phyloP scores from a whole-genome alignment of 257 asterid species.

The Solanum pimpinellifolium region DNA sequence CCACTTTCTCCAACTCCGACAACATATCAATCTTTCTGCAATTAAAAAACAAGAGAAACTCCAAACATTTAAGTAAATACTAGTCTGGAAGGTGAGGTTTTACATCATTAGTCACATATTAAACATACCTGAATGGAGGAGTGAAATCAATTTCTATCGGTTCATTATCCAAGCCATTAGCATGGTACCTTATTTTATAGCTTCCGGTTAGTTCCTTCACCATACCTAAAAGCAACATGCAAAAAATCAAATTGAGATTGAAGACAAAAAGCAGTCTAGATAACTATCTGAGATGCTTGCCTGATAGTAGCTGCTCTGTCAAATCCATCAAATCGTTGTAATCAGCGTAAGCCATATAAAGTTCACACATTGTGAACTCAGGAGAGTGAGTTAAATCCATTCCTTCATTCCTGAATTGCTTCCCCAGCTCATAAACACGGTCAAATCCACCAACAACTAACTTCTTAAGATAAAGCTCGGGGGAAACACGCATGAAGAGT shows the following conservation, averaged over 20 bases:
- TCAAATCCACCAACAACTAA: background rate
- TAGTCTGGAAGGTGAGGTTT: background rate
- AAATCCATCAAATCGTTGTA: background rate
- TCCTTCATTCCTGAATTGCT: slow-evolving; percentile 1
- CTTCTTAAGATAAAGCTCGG: slow-evolving; percentile 1
- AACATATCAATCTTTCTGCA: background rate
- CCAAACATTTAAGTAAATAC: background rate
- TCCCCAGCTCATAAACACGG: background rate
- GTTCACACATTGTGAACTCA: background rate
- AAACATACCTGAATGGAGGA: background rate
- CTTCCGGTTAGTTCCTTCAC: background rate
- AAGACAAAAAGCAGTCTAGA: background rate
- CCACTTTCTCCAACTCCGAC: background rate
- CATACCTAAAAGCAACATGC: background rate
- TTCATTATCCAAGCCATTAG: background rate
- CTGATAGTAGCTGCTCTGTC: background rate
- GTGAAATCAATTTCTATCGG: background rate
- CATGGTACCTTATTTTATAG: background rate
- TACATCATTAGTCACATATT: background rate
- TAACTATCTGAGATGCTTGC: background rate
- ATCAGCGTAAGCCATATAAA: background rate
- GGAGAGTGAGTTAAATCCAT: background rate
- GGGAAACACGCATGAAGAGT: background rate
- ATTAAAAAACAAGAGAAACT: background rate
- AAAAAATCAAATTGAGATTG: background rate